Evolutionary conservation across 495 filamentous ascomycete species (phyloP), one percentile per base, ranked within the genome.

Genomic region (Penicillium pulvis): DNA sequence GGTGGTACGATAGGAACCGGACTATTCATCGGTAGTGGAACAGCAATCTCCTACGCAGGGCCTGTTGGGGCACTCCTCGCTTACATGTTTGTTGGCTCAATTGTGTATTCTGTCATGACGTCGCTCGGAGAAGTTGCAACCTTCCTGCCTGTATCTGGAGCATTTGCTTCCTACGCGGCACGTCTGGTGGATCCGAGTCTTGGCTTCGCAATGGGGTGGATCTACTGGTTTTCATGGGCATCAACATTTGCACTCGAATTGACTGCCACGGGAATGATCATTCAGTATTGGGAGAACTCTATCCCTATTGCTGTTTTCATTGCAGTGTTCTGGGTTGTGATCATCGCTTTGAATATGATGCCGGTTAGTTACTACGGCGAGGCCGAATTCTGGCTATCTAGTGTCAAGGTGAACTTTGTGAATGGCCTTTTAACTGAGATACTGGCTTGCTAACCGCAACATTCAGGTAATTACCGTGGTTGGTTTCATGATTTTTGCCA

Each of bases 151-250:
- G 83, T 92, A 23, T 83, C 89, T 10, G 90, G 90, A 53, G 83
- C 87, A 10, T 90, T 92, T 65, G 87, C 89, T 20, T 77, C 88
- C 47, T 93, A 90, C 64, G 87, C 87, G 47, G 80, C 87, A 39
- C 82, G 89, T 44, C 87, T 90, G 53, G 82, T 89, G 57, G 88
- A 92, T 60, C 81, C 83, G 26, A 87, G 87, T 59, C 71, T 93
- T 59, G 89, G 90, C 39, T 92, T 93, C 64, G 84, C 89, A 16
- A 86, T 92, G 69, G 89, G 89, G 24, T 93, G 89, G 89, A 92
- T 91, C 58, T 88, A 85, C 68, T 86, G 83, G 83, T 85, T 85
- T 56, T 74, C 76, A 1, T 78, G 72, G 75, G 79, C 83, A 23
- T 85, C 87, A 33, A 91, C 88, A 0, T 86, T 87, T 60, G 89